A percentile compares a stretch with the other conserved stretches of the same genome.
Evolutionary conservation across 140 eudicot genomes (phyloP).

Genomic region (Senecio squalidus): DNA sequence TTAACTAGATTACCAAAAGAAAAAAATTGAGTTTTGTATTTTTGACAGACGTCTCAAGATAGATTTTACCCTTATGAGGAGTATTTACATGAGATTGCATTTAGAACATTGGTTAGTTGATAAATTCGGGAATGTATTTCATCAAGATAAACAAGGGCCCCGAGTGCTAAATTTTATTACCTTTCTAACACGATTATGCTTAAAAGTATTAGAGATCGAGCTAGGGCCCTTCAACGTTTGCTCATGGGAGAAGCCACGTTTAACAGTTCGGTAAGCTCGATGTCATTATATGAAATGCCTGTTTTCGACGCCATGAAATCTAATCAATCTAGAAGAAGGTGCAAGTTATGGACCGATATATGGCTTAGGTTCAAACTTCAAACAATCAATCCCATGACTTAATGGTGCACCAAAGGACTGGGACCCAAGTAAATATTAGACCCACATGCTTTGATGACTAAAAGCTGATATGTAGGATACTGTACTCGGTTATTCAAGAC

Average conservation of each 20-base stretch:
- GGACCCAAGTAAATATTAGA: conserved; percentile 14
- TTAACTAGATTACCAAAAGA: too few relatives aligned
- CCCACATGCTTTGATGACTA: conserved; percentile 10
- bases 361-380: conserved; percentile 8
- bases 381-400: conserved; percentile 12
- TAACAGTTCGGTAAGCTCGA: neutral
- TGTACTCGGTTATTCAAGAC: too few relatives aligned
- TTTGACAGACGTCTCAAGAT: too few relatives aligned
- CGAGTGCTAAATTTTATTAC: neutral
- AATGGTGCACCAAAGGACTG: neutral
- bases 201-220: too few relatives aligned
- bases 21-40: too few relatives aligned
- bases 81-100: too few relatives aligned
- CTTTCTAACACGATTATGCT: too few relatives aligned
- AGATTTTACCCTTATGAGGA: too few relatives aligned
- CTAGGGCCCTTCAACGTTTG: neutral
- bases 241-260: neutral
- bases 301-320: neutral
- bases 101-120: too few relatives aligned
- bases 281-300: neutral
- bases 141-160: conserved; percentile 5
- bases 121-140: too few relatives aligned
- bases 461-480: neutral
- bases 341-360: neutral
- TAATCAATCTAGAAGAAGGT: neutral